A percentile compares a stretch with the other conserved stretches of the same genome.
phyloP scores from a whole-genome alignment of 495 filamentous ascomycete species.

The Choiromyces venosus region DNA sequence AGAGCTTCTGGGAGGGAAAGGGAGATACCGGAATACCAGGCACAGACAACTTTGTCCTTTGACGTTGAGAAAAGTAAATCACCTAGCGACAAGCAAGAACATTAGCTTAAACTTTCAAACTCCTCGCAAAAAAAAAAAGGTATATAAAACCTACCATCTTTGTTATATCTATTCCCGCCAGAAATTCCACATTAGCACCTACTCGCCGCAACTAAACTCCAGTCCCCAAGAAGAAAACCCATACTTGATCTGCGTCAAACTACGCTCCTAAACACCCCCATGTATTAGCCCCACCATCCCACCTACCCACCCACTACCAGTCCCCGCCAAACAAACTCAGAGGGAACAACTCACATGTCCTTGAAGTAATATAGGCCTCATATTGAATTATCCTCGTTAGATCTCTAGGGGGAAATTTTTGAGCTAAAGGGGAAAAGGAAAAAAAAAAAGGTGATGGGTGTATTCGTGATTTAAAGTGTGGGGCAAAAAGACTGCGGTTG shows the following conservation, averaged over 20 bases:
- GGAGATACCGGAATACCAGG: constrained; percentile 62
- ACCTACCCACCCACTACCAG: background rate
- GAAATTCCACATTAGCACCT: constrained; percentile 22
- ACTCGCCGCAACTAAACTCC: background rate
- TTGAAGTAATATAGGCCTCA: constrained; percentile 92
- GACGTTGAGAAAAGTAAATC: constrained; percentile 95
- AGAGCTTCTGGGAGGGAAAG: background rate
- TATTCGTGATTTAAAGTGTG: background rate
- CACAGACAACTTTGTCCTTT: constrained; percentile 95
- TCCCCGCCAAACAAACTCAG: background rate
- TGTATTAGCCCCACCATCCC: background rate
- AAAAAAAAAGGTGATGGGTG: background rate
- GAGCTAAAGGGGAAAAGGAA: background rate
- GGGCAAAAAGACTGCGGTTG: constrained; percentile 1
- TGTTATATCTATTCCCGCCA: constrained; percentile 62
- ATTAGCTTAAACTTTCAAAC: constrained; percentile 16
- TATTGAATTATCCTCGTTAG: constrained; percentile 45
- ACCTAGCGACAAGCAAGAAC: constrained; percentile 46
- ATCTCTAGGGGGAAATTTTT: background rate
- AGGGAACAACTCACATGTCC: constrained; percentile 64
- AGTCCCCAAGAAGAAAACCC: constrained; percentile 23
- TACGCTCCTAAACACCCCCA: constrained; percentile 62
- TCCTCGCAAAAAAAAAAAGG: background rate
- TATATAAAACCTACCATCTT: constrained; percentile 51
- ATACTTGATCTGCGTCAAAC: constrained; percentile 94